Base-by-base conservation (phyloP, 179 eudicot genomes). In the Actinidia chinensis region DNA sequence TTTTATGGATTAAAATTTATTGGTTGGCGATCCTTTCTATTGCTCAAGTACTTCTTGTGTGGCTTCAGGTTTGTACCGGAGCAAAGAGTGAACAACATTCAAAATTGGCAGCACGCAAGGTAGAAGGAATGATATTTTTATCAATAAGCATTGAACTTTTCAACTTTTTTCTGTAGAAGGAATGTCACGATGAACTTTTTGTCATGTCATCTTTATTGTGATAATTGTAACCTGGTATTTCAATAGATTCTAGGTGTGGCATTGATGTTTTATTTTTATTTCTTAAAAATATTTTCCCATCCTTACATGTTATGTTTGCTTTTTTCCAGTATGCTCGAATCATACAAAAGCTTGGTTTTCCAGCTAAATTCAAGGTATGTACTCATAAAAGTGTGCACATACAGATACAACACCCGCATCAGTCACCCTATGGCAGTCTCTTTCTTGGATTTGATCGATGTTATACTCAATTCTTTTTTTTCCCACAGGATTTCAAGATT, bases 51-150 rank as follows among this genome's bases (percentile, higher is more conserved):
- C 20, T n/a, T 48, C 10, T 75, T 8, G 10, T 51, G 65, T 47
- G 20, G 50, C 23, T 59, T 25, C 68, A 91, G 95, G 95, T 91
- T 44, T 93, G 98, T 72, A 93, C 98, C n/a, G 98, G 98, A 77
- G 98, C 98, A 58, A 93, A 93, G 88, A 91, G 94, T 44, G 98
- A 93, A 79, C 82, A 84, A 10, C 93, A 92, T 50, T 90, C 98
- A n/a, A 90, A 85, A 77, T 65, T 92, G 51, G 98, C 95, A 4
- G 97, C 98, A 22, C 86, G 94, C 28, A 93, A 93, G 92, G 94
- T 89, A 15, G 23, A 14, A n/a, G 52, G 63, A 17, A 79, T 13
- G 69, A 4, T 20, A 17, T 18, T 20, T n/a, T 36, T 43, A 28
- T 48, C 42, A 22, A 25, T 54, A 25, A 28, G 44, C 63, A 54